phyloP scores from a whole-genome alignment of 108 stramenopile genomes.

The Nitzschia sp. region DNA sequence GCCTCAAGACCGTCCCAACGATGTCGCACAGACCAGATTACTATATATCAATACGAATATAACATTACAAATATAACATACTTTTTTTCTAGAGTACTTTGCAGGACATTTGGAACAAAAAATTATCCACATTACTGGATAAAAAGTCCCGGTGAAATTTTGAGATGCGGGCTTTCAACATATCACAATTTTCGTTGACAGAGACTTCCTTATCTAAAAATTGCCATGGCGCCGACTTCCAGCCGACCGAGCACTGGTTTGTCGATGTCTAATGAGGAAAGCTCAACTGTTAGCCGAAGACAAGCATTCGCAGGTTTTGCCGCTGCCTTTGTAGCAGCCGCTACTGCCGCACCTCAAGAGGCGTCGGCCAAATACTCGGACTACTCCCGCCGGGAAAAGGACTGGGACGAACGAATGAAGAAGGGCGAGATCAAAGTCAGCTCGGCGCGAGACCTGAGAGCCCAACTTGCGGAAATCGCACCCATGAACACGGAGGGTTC shows the following conservation, averaged over 20 bases:
- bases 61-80: too few relatives aligned
- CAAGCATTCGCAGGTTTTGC: slow-evolving; percentile 23
- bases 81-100: too few relatives aligned
- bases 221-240: not conserved
- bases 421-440: slow-evolving; percentile 71
- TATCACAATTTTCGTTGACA: too few relatives aligned
- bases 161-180: too few relatives aligned
- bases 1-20: too few relatives aligned
- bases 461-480: slow-evolving; percentile 74
- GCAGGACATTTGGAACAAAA: too few relatives aligned
- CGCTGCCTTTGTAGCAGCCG: slow-evolving; percentile 6
- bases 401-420: slow-evolving; percentile 68
- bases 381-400: slow-evolving; percentile 73
- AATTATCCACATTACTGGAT: too few relatives aligned
- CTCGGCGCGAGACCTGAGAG: slow-evolving; percentile 56
- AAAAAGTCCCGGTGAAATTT: too few relatives aligned
- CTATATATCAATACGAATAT: too few relatives aligned
- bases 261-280: not conserved
- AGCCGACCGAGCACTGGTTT: not conserved
- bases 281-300: slow-evolving; percentile 8
- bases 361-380: slow-evolving; percentile 67
- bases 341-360: slow-evolving; percentile 11
- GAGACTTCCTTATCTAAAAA: too few relatives aligned
- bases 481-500: slow-evolving; percentile 72
- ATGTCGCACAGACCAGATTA: too few relatives aligned